Conservation (phyloP, 2,329 filamentous ascomycete species). For the Fusarium redolens region DNA sequence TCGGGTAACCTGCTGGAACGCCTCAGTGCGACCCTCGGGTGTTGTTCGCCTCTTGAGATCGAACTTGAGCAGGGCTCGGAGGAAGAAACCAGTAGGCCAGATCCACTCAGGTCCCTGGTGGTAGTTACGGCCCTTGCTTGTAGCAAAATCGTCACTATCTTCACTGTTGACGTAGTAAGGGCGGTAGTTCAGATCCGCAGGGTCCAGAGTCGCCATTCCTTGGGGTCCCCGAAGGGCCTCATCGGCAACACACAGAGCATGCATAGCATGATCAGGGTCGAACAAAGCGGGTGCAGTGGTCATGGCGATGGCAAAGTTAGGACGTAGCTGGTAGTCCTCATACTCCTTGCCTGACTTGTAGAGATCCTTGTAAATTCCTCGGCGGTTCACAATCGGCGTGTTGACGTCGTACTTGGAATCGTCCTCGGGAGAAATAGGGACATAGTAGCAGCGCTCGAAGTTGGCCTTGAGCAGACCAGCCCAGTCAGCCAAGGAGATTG, state of each 20-base stretch:
- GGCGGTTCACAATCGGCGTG: constrained; percentile 81
- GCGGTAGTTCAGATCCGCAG: constrained; percentile 90
- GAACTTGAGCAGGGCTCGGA: constrained; percentile 90
- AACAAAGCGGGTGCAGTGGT: constrained; percentile 91
- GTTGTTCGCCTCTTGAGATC: constrained; percentile 76
- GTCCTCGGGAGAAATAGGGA: constrained; percentile 76
- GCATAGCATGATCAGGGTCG: constrained; percentile 78
- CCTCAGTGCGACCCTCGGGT: constrained; percentile 78
- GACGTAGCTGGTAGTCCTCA: constrained; percentile 95
- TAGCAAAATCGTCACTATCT: constrained; percentile 90
- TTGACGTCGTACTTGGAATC: constrained; percentile 86
- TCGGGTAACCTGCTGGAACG: constrained; percentile 93
- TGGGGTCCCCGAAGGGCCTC: constrained; percentile 83
- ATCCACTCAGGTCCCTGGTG: constrained; percentile 98
- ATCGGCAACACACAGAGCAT: constrained; percentile 84
- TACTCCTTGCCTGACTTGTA: constrained; percentile 95
- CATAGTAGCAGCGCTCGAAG: constrained; percentile 93
- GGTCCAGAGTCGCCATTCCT: constrained; percentile 96
- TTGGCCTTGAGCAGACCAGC: constrained; percentile 81
- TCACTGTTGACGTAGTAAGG: constrained; percentile 96
- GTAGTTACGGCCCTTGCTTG: constrained; percentile 95
- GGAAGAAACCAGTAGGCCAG: constrained; percentile 96
- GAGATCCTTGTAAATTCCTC: constrained; percentile 97
- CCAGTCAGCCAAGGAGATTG: constrained; percentile 82
- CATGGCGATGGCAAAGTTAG: constrained; percentile 97